A percentile compares a stretch with the other conserved stretches of the same genome.
phyloP scores from a whole-genome alignment of 1,284 basidiomycete genomes.

The Sanghuangporus baumii region DNA sequence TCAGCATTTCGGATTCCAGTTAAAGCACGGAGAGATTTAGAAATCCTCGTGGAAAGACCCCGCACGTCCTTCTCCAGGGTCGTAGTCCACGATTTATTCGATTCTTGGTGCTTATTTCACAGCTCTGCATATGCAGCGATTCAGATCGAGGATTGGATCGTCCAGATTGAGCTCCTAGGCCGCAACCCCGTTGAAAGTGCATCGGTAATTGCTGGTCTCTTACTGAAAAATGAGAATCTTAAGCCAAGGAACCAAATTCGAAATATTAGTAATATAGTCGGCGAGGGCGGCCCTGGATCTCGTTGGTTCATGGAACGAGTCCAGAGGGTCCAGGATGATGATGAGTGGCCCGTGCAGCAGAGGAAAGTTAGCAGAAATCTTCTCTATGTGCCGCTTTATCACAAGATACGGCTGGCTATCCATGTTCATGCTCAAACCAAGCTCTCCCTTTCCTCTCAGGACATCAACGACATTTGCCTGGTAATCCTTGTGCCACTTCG shows the following conservation, averaged over 20 bases:
- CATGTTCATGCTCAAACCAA: too few relatives aligned
- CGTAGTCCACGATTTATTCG: background rate
- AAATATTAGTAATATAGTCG: too few relatives aligned
- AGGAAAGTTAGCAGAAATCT: too few relatives aligned
- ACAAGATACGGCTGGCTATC: background rate
- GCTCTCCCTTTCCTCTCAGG: too few relatives aligned
- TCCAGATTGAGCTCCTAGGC: background rate
- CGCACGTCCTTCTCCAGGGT: background rate
- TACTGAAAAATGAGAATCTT: background rate
- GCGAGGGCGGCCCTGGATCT: too few relatives aligned
- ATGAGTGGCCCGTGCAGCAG: too few relatives aligned
- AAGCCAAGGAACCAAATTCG: too few relatives aligned
- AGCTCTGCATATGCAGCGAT: background rate
- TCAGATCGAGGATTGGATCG: background rate
- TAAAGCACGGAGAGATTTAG: background rate
- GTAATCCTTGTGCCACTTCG: background rate
- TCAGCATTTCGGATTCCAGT: background rate
- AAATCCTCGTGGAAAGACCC: background rate
- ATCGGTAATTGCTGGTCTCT: background rate
- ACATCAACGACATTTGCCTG: background rate
- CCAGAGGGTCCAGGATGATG: too few relatives aligned
- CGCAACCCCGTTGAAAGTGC: background rate
- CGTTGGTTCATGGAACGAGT: too few relatives aligned
- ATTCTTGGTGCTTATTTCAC: accelerated
- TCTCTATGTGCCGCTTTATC: background rate